phyloP scores from a whole-genome alignment of 495 filamentous ascomycete genomes.

The Aspergillus sclerotiicarbonarius region DNA sequence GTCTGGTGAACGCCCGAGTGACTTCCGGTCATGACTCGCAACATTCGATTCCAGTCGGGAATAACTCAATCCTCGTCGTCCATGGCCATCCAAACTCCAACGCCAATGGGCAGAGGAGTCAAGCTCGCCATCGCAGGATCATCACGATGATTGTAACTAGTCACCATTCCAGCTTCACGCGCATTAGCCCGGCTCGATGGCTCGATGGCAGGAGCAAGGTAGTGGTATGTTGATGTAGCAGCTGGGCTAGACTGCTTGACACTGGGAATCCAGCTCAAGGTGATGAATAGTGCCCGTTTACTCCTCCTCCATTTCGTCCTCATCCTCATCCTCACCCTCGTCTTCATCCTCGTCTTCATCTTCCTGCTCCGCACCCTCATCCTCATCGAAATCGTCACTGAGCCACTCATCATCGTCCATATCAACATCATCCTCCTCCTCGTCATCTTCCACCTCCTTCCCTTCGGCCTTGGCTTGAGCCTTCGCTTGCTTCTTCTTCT shows the following conservation, averaged over 20 bases:
- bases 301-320: slow-evolving; percentile 45
- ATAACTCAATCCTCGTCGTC: neutral
- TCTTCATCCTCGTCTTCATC: slow-evolving; percentile 32
- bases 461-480: slow-evolving; percentile 45
- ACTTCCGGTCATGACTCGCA: neutral
- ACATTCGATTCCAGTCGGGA: neutral
- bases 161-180: neutral
- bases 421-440: slow-evolving; percentile 53
- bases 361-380: slow-evolving; percentile 49
- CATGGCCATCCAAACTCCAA: neutral
- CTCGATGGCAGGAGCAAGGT: neutral
- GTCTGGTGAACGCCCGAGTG: neutral
- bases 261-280: neutral
- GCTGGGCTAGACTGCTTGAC: neutral
- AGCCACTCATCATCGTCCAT: slow-evolving; percentile 58
- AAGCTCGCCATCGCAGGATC: neutral
- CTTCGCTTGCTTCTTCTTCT: slow-evolving; percentile 71
- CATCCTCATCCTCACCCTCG: slow-evolving; percentile 26
- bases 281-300: slow-evolving; percentile 14
- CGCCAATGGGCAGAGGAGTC: neutral
- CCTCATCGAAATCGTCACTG: slow-evolving; percentile 57
- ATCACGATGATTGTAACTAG: neutral
- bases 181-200: neutral
- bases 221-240: slow-evolving; percentile 9
- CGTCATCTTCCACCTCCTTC: slow-evolving; percentile 46